phyloP scores from a whole-genome alignment of 768 basidiomycete species.

The Kwoniella shandongensis region DNA sequence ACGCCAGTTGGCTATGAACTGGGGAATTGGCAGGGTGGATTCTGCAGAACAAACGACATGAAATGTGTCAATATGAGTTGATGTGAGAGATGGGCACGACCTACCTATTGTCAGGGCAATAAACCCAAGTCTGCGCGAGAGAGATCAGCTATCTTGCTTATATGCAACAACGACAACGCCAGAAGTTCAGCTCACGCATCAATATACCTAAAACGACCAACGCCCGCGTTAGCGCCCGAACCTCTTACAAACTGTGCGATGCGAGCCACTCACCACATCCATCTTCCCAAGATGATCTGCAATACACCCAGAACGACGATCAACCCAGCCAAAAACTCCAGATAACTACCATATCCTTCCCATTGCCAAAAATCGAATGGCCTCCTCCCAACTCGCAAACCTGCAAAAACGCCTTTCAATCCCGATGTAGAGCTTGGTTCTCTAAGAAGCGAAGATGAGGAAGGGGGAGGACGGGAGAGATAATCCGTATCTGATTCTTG shows the following conservation, averaged over 20 bases:
- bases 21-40: constrained; percentile 52
- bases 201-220: constrained; percentile 38
- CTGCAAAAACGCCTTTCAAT: not conserved
- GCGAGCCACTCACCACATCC: constrained; percentile 40
- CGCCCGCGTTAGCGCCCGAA: not conserved
- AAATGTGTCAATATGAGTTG: not conserved
- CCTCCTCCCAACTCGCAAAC: constrained; percentile 15
- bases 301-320: constrained; percentile 45
- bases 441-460: no score
- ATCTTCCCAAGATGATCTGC: constrained; percentile 46
- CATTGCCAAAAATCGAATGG: constrained; percentile 52
- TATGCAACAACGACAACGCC: not conserved
- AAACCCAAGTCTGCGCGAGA: constrained; percentile 37
- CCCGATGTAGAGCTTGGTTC: no score
- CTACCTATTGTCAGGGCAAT: constrained; percentile 43
- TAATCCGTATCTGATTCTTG: constrained; percentile 16
- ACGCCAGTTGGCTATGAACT: constrained; percentile 49
- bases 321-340: constrained; percentile 51
- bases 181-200: constrained; percentile 38
- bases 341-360: constrained; percentile 46
- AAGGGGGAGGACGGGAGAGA: not conserved
- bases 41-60: constrained; percentile 29
- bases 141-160: not conserved
- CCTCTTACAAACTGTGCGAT: not conserved
- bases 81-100: not conserved